phyloP scores from a whole-genome alignment of 371 early-diverging fungal genomes.

The Sporodiniella umbellata region DNA sequence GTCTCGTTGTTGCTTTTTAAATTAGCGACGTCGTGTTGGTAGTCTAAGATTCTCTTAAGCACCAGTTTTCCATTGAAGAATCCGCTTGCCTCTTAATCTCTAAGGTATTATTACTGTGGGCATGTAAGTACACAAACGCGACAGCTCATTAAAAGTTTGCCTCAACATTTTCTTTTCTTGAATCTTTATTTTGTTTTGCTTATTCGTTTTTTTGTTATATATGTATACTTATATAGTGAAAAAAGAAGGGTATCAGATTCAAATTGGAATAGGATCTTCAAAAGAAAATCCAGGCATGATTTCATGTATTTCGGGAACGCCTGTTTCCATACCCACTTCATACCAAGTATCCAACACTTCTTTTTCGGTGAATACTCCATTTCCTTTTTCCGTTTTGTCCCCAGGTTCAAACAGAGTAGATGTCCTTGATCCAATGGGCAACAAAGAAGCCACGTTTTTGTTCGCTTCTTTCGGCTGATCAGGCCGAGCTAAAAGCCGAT shows the following conservation, averaged over 20 bases:
- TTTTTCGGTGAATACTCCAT: neutral
- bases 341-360: conserved; percentile 26
- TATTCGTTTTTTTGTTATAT: neutral
- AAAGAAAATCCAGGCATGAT: conserved; percentile 29
- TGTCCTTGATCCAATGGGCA: neutral
- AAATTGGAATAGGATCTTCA: neutral
- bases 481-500: conserved; percentile 13
- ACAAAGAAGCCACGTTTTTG: neutral
- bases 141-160: no score
- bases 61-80: no score
- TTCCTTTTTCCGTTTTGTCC: neutral
- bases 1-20: no score
- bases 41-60: no score
- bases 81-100: no score
- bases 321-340: conserved; percentile 39
- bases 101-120: no score
- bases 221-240: no score
- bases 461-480: conserved; percentile 3
- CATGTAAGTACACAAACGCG: no score
- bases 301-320: conserved; percentile 15
- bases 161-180: neutral
- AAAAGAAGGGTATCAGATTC: neutral
- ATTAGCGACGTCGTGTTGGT: no score
- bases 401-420: conserved; percentile 14
- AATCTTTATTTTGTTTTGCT: neutral